Evolutionary conservation across 768 basidiomycete genomes (phyloP).

Genomic region (Tricholoma terreum): DNA sequence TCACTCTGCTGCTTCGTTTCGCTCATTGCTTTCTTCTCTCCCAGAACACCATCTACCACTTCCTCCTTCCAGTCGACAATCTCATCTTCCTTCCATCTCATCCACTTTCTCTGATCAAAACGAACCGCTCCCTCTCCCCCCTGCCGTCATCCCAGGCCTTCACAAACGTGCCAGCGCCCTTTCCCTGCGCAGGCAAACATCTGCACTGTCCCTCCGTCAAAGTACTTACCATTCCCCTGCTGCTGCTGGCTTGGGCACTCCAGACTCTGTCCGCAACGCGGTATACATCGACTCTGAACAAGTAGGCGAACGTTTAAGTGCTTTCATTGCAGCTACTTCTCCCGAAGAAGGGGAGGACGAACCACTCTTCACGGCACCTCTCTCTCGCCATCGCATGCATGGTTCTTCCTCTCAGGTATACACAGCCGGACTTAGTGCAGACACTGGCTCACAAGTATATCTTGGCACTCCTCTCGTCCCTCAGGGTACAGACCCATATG

Average conservation of each 20-base stretch:
- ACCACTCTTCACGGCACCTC: not conserved
- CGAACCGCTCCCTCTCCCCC: not conserved
- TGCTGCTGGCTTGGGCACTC: not conserved
- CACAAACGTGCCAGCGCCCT: constrained; percentile 2
- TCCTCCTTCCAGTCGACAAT: not conserved
- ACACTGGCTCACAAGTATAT: constrained; percentile 1
- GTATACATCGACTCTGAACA: constrained; percentile 36
- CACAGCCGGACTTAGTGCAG: constrained; percentile 1
- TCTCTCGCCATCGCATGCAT: not conserved
- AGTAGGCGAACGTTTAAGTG: constrained; percentile 23
- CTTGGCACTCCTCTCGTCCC: not conserved
- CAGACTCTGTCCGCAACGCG: constrained; percentile 23
- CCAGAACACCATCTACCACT: not conserved
- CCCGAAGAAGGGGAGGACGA: not conserved
- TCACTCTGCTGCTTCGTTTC: not conserved
- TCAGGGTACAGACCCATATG: not conserved
- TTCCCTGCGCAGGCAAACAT: constrained; percentile 2
- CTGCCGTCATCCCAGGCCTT: constrained; percentile 5
- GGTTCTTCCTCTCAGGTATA: constrained; percentile 5
- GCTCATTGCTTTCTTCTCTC: not conserved
- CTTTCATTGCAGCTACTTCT: constrained; percentile 17
- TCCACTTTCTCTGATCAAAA: not conserved
- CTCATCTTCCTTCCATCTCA: not conserved
- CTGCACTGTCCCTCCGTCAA: constrained; percentile 4
- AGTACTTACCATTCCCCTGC: not conserved